Base-by-base conservation (phyloP, 768 basidiomycete species). In the Megacollybia marginata region DNA sequence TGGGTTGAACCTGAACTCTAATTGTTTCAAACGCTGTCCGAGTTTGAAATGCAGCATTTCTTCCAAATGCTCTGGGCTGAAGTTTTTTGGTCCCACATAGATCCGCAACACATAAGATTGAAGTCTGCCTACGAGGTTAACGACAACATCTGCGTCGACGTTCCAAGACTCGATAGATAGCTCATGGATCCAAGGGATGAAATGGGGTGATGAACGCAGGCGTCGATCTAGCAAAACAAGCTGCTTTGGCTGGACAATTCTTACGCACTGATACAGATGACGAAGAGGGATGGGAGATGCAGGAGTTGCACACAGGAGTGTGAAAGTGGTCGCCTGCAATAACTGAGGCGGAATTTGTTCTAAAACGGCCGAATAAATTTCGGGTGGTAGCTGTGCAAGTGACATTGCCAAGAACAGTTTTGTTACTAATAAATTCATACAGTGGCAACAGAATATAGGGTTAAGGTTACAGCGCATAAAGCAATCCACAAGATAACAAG, bases 61-160 rank as follows among this genome's bases (percentile, higher is more conserved):
- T 53, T 85, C 82, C 46, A 93, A 62, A 63, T 92, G 87, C 55
- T 93, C 90, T 2, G 92, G 92, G 0, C 81, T 62, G 61, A 92
- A 92, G 53, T 82, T 81, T 36, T 64, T 73, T 0, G 89, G 82
- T 0, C 92, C 93, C 53, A 94, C 71, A 62, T 80, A 81, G 46
- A 96, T 62, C 20, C 62, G 66, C 53, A 95, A 60, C 7, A 66
- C 65, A 20, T 63, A 60, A 16, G 88, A 54, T 16, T 67, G 64
- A 9, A 93, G 66, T 33, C 83, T 65, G 18, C 66, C 62, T 16
- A 92, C 54, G n/a, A 90, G 58, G 59, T 87, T 88, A 57, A 84
- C 73, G 38, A 90, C 66, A 12, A 88, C 75, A 51, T 89, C 82
- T 2, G 88, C 83, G 58, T 92, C 88, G 28, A 80, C 81, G 7